phyloP scores from a whole-genome alignment of 2,329 filamentous ascomycete genomes.

The Lachnum nothofagi region DNA sequence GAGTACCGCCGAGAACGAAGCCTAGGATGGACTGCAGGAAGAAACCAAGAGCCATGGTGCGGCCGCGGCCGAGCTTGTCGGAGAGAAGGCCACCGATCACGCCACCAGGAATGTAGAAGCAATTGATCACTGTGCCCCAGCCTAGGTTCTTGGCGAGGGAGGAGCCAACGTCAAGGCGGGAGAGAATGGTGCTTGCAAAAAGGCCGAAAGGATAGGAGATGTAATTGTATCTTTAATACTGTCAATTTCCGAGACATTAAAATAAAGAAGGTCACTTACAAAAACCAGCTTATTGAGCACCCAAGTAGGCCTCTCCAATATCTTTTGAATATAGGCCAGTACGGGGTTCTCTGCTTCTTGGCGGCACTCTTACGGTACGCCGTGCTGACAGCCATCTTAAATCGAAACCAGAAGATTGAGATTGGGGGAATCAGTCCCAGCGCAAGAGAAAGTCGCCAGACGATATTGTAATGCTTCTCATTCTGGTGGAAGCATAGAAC shows the following conservation, averaged over 20 bases:
- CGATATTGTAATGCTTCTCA: conserved; percentile 37
- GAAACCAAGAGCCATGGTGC: conserved; percentile 49
- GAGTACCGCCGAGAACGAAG: conserved; percentile 46
- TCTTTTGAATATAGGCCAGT: conserved; percentile 42
- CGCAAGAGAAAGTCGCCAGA: conserved; percentile 47
- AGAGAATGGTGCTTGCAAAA: conserved; percentile 49
- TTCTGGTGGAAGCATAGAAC: conserved; percentile 44
- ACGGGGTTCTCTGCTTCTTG: conserved; percentile 42
- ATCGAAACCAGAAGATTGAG: conserved; percentile 48
- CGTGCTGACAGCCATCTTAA: conserved; percentile 47
- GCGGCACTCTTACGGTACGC: conserved; percentile 45
- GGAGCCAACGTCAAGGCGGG: conserved; percentile 37
- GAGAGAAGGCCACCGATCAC: conserved; percentile 37
- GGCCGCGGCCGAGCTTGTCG: conserved; percentile 45
- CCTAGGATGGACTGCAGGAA: conserved; percentile 41
- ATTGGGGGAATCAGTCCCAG: conserved; percentile 46
- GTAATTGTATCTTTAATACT: conserved; percentile 42
- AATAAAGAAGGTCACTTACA: conserved; percentile 27
- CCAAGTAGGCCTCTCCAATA: conserved; percentile 49
- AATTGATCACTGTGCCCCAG: conserved; percentile 45
- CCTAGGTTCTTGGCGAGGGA: conserved; percentile 41
- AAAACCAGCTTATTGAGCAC: conserved; percentile 46
- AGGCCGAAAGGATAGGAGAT: conserved; percentile 51
- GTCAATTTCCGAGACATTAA: too few species aligned
- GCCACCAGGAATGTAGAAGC: conserved; percentile 46